Evolutionary conservation across 2,329 filamentous ascomycete species (phyloP).

Genomic region (Colletotrichum plurivorum): DNA sequence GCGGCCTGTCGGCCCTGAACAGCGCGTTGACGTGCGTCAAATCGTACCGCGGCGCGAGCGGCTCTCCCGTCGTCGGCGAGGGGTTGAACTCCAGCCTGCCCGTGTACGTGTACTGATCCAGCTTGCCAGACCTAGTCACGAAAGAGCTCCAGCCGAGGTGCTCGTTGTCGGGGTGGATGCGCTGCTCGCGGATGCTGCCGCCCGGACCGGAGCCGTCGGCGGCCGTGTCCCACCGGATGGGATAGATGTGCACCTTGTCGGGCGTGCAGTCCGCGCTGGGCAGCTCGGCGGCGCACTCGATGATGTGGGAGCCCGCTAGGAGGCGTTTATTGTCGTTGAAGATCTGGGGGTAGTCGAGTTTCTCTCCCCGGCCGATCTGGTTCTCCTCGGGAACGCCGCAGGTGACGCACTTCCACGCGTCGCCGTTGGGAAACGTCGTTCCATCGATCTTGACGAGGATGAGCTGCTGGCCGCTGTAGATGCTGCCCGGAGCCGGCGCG

Average conservation of each 20-base stretch:
- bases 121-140: conserved; percentile 33
- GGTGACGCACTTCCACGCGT: conserved; percentile 63
- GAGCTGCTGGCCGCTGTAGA: conserved; percentile 58
- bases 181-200: conserved; percentile 54
- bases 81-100: conserved; percentile 54
- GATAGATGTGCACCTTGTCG: conserved; percentile 52
- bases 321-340: conserved; percentile 55
- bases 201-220: conserved; percentile 47
- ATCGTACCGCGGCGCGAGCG: conserved; percentile 51
- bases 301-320: conserved; percentile 50
- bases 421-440: conserved; percentile 57
- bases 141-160: conserved; percentile 57
- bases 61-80: conserved; percentile 46
- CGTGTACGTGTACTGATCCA: conserved; percentile 47
- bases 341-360: conserved; percentile 58
- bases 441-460: conserved; percentile 59
- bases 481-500: conserved; percentile 54
- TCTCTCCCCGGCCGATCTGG: conserved; percentile 41
- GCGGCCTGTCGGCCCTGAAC: conserved; percentile 40
- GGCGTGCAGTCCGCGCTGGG: conserved; percentile 52
- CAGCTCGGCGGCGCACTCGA: conserved; percentile 56
- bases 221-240: conserved; percentile 53
- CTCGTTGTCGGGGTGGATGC: conserved; percentile 56
- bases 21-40: conserved; percentile 52
- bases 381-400: conserved; percentile 57